Evolutionary conservation across 805 yeast species (phyloP), one percentile per base, ranked within the genome.

Genomic region (Naumovozyma dairenensis): DNA sequence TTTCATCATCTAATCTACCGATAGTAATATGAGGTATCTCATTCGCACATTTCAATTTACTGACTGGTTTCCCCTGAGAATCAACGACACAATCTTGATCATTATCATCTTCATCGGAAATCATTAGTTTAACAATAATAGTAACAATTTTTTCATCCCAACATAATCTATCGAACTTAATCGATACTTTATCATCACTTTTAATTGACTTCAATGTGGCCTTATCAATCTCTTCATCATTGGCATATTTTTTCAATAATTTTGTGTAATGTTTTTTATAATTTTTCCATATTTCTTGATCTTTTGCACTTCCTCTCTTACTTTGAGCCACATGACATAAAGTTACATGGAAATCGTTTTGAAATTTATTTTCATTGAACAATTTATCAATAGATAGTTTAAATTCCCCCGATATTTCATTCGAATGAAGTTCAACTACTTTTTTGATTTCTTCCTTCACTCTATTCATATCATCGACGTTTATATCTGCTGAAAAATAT

Each of bases 11-110:
- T 2, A 60, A 48, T 0, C 83, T 71, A 0, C 87, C 94, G 10
- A 84, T 49, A 0, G 96, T 87, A 28, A 86, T 70, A 51, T 87
- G 96, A 0, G 80, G 65, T 38, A 55, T 53, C 33, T 58, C 52
- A 37, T 74, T 72, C 0, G 65, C 63, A 6, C 66, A 54, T 1
- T 40, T 29, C 5, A 57, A 33, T n/a, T 48, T 45, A 18, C 33
- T 28, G 3, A 46, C 40, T 8, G 21, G 28, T 1, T 46, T n/a
- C 3, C 44, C 43, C 2, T 36, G 19, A 2, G 36, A 9, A 24
- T 43, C 45, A 9, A n/a, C 20, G 3, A 52, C 31, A 24, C 43
- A 39, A 10, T 34, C 35, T 6, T 32, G 25, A 4, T 28, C 35
- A 10, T 25, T 21, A 6, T 19, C 20, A 13, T 35, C 39, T 6